A percentile compares a stretch with the other conserved stretches of the same genome.
These are phyloP conservation scores for Coccomyxa sp. DNA, from an alignment of 139 green algal species.

Conservation along the genomic window DNA sequence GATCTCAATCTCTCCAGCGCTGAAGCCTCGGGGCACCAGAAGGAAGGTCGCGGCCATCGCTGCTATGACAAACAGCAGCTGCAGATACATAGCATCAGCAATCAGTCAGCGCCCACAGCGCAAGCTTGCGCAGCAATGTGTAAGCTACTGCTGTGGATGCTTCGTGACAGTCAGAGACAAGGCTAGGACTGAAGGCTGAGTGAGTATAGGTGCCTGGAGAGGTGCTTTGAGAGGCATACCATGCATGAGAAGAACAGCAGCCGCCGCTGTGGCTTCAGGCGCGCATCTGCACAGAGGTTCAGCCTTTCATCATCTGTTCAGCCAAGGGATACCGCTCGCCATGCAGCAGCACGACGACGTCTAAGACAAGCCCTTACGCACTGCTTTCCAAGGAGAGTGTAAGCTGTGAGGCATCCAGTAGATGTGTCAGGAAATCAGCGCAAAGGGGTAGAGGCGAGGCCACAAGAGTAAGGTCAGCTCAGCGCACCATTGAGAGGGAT, in stretches of 20 bases:
- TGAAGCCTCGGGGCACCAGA: constrained; percentile 58
- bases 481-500: constrained; percentile 53
- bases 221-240: neutral
- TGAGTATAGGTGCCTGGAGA: neutral
- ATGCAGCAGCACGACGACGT: neutral
- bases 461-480: neutral
- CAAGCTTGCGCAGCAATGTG: neutral
- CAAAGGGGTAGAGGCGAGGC: neutral
- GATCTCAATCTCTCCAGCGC: constrained; percentile 58
- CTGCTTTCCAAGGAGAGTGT: neutral
- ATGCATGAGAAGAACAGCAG: constrained; percentile 24
- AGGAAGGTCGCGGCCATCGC: constrained; percentile 51
- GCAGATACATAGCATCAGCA: constrained; percentile 33
- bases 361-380: neutral
- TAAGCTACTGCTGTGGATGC: neutral
- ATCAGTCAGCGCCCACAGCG: too few relatives aligned
- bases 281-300: constrained; percentile 30
- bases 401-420: too few relatives aligned
- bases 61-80: constrained; percentile 45
- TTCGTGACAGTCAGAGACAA: neutral
- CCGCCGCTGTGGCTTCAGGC: constrained; percentile 33
- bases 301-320: too few relatives aligned
- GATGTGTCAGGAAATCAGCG: neutral
- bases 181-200: neutral
- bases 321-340: too few relatives aligned